Conservation (phyloP, 345 rosid species). For the Salix caprea region DNA sequence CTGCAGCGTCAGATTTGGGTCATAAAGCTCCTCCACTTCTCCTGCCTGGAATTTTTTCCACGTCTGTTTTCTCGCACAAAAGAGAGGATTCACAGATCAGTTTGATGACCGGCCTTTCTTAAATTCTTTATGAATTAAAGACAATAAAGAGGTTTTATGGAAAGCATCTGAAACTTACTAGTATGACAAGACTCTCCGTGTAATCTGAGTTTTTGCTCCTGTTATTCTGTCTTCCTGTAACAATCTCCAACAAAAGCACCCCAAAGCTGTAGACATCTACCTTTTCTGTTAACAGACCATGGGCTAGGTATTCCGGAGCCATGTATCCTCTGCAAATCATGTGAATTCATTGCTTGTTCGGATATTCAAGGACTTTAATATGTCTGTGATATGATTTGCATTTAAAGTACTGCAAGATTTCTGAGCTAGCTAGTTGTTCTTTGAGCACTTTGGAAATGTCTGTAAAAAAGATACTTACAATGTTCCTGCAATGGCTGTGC, state of each 20-base stretch:
- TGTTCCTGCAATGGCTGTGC: slow-evolving; percentile 97
- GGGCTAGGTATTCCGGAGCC: slow-evolving; percentile 93
- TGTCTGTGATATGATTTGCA: background rate
- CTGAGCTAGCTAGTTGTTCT: background rate
- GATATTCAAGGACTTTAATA: background rate
- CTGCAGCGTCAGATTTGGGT: slow-evolving; percentile 56
- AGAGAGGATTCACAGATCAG: background rate
- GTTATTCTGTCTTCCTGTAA: slow-evolving; percentile 76
- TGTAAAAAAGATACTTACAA: slow-evolving; percentile 44
- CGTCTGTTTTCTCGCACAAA: slow-evolving; percentile 37
- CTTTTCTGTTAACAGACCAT: slow-evolving; percentile 91
- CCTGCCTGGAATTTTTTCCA: slow-evolving; percentile 78
- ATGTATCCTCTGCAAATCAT: slow-evolving; percentile 70
- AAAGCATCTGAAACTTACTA: slow-evolving; percentile 42
- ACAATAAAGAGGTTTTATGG: background rate
- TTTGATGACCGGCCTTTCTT: background rate
- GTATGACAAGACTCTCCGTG: slow-evolving; percentile 68
- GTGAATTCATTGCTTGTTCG: background rate
- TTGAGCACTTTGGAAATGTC: background rate
- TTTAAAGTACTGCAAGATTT: background rate
- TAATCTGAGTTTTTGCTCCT: slow-evolving; percentile 63
- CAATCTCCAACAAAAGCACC: slow-evolving; percentile 75
- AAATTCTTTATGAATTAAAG: background rate
- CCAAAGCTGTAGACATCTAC: slow-evolving; percentile 89
- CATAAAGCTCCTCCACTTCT: slow-evolving; percentile 58